Conservation (phyloP, 2,329 filamentous ascomycete genomes). For the Botrytis byssoidea region DNA sequence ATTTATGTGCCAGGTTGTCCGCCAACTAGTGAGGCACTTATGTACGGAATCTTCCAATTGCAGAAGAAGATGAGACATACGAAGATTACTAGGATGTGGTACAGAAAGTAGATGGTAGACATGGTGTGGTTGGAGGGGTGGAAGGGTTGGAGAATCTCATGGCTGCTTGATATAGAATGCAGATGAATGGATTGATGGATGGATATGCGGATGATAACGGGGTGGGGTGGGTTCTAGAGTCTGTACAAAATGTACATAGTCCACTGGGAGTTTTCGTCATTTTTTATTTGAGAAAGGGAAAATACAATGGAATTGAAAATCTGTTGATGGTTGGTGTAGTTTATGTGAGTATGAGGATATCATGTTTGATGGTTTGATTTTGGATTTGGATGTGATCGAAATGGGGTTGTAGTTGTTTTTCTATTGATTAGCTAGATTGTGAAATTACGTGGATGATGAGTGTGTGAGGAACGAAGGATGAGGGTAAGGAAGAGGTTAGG, state of each 20-base stretch:
- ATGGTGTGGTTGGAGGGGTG: not conserved
- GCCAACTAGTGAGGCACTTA: constrained; percentile 59
- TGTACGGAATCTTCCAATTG: constrained; percentile 46
- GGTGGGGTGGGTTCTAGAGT: not conserved
- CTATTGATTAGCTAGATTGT: not conserved
- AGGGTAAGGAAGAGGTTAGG: too few species aligned
- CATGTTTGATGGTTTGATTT: not conserved
- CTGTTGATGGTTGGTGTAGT: not conserved
- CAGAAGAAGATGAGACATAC: constrained; percentile 28
- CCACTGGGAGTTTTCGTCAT: constrained; percentile 11
- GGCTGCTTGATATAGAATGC: not conserved
- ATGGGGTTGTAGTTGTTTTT: not conserved
- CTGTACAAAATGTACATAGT: constrained; percentile 19
- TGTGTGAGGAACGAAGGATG: too few species aligned
- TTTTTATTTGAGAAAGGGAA: not conserved
- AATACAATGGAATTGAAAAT: not conserved
- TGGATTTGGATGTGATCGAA: not conserved
- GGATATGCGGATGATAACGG: not conserved
- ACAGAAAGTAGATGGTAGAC: constrained; percentile 22
- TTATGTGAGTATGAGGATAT: not conserved
- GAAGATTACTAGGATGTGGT: constrained; percentile 27
- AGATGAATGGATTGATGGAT: not conserved
- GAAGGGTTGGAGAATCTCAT: not conserved
- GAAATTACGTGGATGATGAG: too few species aligned
- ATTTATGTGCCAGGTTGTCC: constrained; percentile 77